A percentile compares a stretch with the other conserved stretches of the same genome.
Conservation (phyloP, 192 early-diverging fungal genomes). For the Lobosporangium transversale region DNA sequence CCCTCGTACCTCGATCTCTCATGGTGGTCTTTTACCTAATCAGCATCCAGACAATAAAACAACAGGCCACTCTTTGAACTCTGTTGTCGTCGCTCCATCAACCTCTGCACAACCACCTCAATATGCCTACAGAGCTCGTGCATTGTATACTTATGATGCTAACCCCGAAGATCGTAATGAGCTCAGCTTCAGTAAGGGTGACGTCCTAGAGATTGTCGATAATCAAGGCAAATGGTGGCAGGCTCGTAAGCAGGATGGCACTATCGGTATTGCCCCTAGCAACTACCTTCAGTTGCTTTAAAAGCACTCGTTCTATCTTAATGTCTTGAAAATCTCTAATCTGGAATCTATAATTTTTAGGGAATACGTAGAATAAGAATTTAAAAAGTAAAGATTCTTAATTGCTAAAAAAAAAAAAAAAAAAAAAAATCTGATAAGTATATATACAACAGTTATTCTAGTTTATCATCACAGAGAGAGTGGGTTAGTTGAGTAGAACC, state of each 20-base stretch:
- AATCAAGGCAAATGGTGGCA: constrained; percentile 99
- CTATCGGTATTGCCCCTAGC: constrained; percentile 88
- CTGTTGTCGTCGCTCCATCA: constrained; percentile 56
- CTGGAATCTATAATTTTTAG: too few species aligned
- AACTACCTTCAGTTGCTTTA: constrained; percentile 71
- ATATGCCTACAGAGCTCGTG: constrained; percentile 70
- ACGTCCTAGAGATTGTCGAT: constrained; percentile 85
- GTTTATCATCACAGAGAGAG: too few species aligned
- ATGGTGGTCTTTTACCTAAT: constrained; percentile 5
- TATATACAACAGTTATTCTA: too few species aligned
- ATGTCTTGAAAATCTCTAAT: too few species aligned
- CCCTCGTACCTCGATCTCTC: constrained; percentile 7
- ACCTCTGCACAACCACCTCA: constrained; percentile 53
- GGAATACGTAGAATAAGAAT: too few species aligned
- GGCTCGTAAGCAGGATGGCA: constrained; percentile 82
- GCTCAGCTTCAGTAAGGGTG: constrained; percentile 87
- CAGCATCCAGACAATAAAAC: constrained; percentile 18
- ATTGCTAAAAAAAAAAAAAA: too few species aligned
- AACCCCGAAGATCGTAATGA: constrained; percentile 94
- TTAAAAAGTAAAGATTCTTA: too few species aligned
- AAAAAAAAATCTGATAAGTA: too few species aligned
- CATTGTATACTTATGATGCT: constrained; percentile 83
- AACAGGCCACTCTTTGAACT: constrained; percentile 18
- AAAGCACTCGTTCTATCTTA: too few species aligned
- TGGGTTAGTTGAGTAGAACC: too few species aligned